Percentiles rank a stretch among this genome's conserved stretches.
phyloP scores from a whole-genome alignment of 1,284 basidiomycete genomes.

The Earliella scabrosa region DNA sequence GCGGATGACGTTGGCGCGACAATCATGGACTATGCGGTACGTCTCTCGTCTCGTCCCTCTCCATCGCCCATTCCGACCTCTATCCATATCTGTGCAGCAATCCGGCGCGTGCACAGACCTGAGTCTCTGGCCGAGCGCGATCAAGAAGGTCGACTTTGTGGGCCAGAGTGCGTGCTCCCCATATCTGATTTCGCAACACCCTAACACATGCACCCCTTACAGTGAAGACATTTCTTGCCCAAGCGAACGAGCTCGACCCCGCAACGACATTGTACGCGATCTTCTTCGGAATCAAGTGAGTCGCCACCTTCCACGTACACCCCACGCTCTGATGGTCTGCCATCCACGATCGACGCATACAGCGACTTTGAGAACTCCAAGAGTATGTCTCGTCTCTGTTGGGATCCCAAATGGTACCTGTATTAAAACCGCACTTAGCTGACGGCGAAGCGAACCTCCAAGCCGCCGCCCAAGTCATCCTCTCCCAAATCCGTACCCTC shows the following conservation, averaged over 20 bases:
- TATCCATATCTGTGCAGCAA: conserved; percentile 27
- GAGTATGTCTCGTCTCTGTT: conserved; percentile 23
- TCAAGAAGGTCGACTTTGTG: conserved; percentile 38
- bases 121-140: conserved; percentile 35
- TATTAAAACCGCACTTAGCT: conserved; percentile 13
- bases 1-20: conserved; percentile 36
- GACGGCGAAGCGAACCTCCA: conserved; percentile 38
- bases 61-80: no score
- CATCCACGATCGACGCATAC: neutral
- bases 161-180: conserved; percentile 33
- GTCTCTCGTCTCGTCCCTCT: conserved; percentile 10
- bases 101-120: conserved; percentile 40
- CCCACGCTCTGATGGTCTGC: neutral
- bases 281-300: conserved; percentile 44
- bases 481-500: conserved; percentile 38
- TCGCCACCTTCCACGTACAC: no score
- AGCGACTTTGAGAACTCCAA: conserved; percentile 36
- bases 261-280: conserved; percentile 39
- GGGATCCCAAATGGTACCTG: neutral
- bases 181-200: neutral
- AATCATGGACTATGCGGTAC: conserved; percentile 49
- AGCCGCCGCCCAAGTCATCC: conserved; percentile 38
- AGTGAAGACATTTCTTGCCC: conserved; percentile 36
- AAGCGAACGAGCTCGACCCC: conserved; percentile 37
- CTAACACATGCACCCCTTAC: neutral